Conservation (phyloP, 805 yeast genomes). For the Starmerella apis region DNA sequence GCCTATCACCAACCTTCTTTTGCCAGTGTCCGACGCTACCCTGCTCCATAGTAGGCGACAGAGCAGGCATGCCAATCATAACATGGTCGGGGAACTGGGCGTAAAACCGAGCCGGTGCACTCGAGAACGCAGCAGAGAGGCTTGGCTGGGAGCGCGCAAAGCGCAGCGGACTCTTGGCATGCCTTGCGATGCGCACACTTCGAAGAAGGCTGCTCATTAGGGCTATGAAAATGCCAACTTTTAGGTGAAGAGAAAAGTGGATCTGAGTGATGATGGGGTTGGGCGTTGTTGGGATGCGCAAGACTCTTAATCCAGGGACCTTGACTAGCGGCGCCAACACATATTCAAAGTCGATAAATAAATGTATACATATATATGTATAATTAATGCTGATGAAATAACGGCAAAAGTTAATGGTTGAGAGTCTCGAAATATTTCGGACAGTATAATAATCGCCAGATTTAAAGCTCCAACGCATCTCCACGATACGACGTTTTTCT, state of each 20-base stretch:
- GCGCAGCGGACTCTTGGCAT: constrained; percentile 15
- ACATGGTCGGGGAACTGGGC: constrained; percentile 62
- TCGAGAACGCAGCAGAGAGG: constrained; percentile 16
- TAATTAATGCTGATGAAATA: neutral
- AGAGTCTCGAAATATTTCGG: too few species aligned
- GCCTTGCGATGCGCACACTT: constrained; percentile 17
- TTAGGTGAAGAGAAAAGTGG: constrained; percentile 5
- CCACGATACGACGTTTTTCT: too few species aligned
- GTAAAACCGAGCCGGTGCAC: constrained; percentile 28
- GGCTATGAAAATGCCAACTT: constrained; percentile 2
- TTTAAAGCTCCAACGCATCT: too few species aligned
- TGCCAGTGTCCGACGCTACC: constrained; percentile 88
- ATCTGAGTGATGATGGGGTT: constrained; percentile 4
- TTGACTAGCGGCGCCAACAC: neutral
- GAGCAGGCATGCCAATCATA: constrained; percentile 93
- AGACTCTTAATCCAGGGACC: constrained; percentile 1
- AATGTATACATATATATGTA: neutral
- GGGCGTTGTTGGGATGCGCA: constrained; percentile 7
- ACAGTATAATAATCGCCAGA: too few species aligned
- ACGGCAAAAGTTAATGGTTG: too few species aligned
- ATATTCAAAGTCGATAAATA: neutral
- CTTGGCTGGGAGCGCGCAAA: constrained; percentile 12
- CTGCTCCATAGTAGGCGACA: constrained; percentile 98
- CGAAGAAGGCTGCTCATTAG: constrained; percentile 22
- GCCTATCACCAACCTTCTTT: constrained; percentile 78